Conservation (phyloP, 2,329 filamentous ascomycete genomes). For the Pyrenochaeta sp. region DNA sequence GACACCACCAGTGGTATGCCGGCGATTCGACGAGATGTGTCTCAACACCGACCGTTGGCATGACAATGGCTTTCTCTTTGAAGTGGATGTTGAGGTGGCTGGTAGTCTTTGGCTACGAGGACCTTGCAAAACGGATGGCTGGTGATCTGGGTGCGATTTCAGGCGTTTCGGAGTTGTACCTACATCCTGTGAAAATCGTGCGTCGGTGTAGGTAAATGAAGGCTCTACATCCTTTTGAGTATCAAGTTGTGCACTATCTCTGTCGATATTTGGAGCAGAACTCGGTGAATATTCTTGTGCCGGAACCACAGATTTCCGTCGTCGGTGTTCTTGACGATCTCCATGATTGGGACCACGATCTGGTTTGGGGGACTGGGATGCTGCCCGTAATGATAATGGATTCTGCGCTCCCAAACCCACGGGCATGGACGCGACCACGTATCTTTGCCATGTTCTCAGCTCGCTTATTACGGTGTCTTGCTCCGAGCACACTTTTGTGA, state of each 20-base stretch:
- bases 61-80: conserved; percentile 25
- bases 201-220: conserved; percentile 31
- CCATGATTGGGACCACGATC: conserved; percentile 12
- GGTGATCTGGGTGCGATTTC: conserved; percentile 44
- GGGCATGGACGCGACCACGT: conserved; percentile 36
- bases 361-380: conserved; percentile 20
- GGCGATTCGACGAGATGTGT: conserved; percentile 45
- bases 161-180: conserved; percentile 53
- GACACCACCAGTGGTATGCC: conserved; percentile 39
- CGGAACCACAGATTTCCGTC: conserved; percentile 29
- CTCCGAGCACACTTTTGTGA: conserved; percentile 32
- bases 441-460: conserved; percentile 30
- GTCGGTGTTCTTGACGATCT: conserved; percentile 26
- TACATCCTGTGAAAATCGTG: conserved; percentile 21
- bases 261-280: too few species aligned
- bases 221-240: conserved; percentile 27
- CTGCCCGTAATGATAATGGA: conserved; percentile 12
- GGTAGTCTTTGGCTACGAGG: conserved; percentile 29
- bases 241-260: too few species aligned
- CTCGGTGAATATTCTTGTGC: conserved; percentile 13
- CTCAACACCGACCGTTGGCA: conserved; percentile 37
- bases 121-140: conserved; percentile 37
- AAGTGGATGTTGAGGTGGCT: conserved; percentile 14
- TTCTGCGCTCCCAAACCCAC: conserved; percentile 29
- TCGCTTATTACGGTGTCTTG: conserved; percentile 42